These are phyloP conservation scores for Tanozyma kutaoensis DNA, from an alignment of 805 yeast genomes.

Conservation along the genomic window DNA sequence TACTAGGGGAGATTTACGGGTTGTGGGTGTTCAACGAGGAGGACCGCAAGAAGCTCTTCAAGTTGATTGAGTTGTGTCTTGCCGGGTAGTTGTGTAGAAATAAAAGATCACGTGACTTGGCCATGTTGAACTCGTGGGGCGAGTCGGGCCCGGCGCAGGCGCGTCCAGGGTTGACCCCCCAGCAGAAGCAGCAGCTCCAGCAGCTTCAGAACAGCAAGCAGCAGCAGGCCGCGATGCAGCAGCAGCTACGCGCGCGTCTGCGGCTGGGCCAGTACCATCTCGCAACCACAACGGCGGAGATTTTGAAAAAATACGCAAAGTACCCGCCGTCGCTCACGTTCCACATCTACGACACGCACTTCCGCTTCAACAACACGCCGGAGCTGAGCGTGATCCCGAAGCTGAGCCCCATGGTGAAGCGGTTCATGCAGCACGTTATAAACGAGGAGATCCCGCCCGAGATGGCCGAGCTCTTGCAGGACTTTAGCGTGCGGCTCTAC, in stretches of 20 bases:
- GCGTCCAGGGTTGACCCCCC: too few species aligned
- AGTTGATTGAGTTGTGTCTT: constrained; percentile 27
- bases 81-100: too few species aligned
- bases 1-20: constrained; percentile 61
- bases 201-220: too few species aligned
- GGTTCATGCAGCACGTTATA: constrained; percentile 68
- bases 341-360: constrained; percentile 86
- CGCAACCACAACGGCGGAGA: constrained; percentile 58
- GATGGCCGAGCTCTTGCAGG: constrained; percentile 78
- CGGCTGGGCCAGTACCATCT: constrained; percentile 37
- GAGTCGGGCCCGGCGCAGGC: too few species aligned
- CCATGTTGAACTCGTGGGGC: too few species aligned
- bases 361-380: constrained; percentile 74
- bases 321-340: constrained; percentile 75
- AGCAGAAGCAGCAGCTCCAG: too few species aligned
- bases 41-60: constrained; percentile 48
- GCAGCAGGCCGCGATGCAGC: too few species aligned
- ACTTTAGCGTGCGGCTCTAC: constrained; percentile 70
- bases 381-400: constrained; percentile 74
- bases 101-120: too few species aligned
- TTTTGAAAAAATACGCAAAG: constrained; percentile 64
- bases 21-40: constrained; percentile 64
- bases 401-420: constrained; percentile 62
- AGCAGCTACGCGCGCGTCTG: too few species aligned
- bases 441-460: constrained; percentile 80